A percentile compares a stretch with the other conserved stretches of the same genome.
These are phyloP conservation scores for Zoysia japonica DNA, from an alignment of 176 grass and related monocot species.

Conservation along the genomic window DNA sequence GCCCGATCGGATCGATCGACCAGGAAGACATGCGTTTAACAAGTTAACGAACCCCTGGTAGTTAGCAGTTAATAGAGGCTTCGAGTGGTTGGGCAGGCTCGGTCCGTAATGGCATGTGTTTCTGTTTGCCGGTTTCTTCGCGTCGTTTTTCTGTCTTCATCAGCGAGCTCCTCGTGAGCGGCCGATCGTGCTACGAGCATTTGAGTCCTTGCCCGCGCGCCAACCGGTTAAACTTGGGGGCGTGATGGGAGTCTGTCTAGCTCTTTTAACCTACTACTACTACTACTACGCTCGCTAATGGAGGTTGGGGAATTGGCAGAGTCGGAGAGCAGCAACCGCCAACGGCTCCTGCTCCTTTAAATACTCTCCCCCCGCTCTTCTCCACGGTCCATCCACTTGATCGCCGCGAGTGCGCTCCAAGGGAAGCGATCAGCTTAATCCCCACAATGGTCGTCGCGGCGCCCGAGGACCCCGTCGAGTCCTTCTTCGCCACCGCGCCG, in stretches of 20 bases:
- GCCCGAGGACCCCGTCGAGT: constrained; percentile 33
- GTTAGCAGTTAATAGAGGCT: constrained; percentile 1
- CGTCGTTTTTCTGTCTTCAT: no score
- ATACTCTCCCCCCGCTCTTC: neutral
- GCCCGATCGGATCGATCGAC: neutral
- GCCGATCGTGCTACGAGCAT: neutral
- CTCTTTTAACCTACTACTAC: no score
- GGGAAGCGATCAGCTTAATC: neutral
- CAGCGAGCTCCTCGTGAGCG: neutral
- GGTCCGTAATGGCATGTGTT: neutral
- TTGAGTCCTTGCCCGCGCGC: neutral
- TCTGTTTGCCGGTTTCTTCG: neutral
- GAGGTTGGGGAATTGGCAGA: no score
- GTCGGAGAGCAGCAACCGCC: neutral
- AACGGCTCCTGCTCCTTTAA: no score
- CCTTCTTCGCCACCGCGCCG: constrained; percentile 62
- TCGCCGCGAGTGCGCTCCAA: neutral
- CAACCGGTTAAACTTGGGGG: neutral
- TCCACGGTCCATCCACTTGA: neutral
- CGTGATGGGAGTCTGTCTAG: no score
- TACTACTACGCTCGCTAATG: no score
- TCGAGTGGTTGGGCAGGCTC: neutral
- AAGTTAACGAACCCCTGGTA: neutral
- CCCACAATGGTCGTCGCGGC: constrained; percentile 28
- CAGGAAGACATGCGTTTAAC: neutral